Evolutionary conservation across 2,329 filamentous ascomycete species (phyloP), one percentile per base, ranked within the genome.

Genomic region (Cytospora chrysosperma): DNA sequence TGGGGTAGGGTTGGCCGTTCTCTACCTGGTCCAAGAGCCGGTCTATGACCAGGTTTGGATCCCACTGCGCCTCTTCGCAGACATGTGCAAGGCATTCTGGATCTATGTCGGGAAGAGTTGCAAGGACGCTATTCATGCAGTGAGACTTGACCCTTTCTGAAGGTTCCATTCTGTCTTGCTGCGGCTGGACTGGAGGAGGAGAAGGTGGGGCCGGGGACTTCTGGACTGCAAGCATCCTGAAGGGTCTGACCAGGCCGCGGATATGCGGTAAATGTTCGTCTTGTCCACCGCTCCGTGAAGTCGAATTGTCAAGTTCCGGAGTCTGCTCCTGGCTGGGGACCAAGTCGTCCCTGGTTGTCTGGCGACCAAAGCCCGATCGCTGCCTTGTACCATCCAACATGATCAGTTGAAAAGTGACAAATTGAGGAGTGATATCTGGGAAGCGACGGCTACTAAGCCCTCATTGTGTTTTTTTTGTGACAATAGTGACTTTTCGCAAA

Each of bases 51-150:
- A 61, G 61, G 4, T 75, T 69, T 2, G 72, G 19, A 47, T 75
- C 58, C 64, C 76, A 75, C 2, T 30, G 47, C 7, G 75, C 60
- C 32, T 72, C 64, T 0, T 59, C 34, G 3, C 71, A 71, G 5
- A 77, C 61, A 5, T 64, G 53, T 7, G 70, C 62, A 15, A 83
- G 70, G 60, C 76, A 78, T 0, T 75, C 64, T 0, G 69, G 73
- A 63, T 78, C 81, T 2, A 84, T 79, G 49, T 83, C 77, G 0
- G 80, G 79, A 63, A 84, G 82, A 10, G 82, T 55, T 5, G 62
- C 53, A 10, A 75, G 66, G 17, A 79, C 69, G 4, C 67, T 61
- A 19, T 70, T 65, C 32, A 69, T 71, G 67, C 74, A 78, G n/a
- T 57, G 21, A 26, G 61, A 55, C 53, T 61, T 58, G 13, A 32